Base-by-base conservation (phyloP, 139 green algal species). In the Pseudopediastrum boryanum region DNA sequence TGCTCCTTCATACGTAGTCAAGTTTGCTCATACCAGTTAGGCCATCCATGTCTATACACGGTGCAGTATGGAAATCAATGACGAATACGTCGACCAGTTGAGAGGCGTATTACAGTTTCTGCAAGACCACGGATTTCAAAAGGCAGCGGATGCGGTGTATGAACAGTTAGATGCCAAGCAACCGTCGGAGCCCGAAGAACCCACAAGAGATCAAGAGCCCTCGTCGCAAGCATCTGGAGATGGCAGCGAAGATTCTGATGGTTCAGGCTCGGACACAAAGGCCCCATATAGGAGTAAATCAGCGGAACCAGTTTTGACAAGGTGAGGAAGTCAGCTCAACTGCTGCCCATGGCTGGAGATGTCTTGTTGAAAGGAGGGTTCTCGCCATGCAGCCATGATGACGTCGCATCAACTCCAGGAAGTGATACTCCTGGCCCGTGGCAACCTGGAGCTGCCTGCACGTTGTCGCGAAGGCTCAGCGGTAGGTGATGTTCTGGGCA, bases 61-160 rank as follows among this genome's bases (percentile, higher is more conserved):
- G n/a, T n/a, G n/a, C n/a, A n/a, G n/a, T n/a, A n/a, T n/a, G n/a
- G n/a, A n/a, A n/a, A 56, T 56, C 13, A 16, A 56, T 16, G 46
- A 56, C 13, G 56, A 23, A 35, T 78, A 62, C 33, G 41, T 81
- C 4, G 52, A 52, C 2, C 46, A 74, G 50, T 23, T 91, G 25
- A 80, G 71, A 36, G 77, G 65, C 51, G 81, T 91, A 9, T 36
- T 89, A 6, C 66, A 83, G 4, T 92, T 92, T 39, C 71, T 93
- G 27, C 85, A 88, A 23, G 67, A 73, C 2, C 71, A 92, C 56
- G 89, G 89, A 9, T 89, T 93, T 36, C 85, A 86, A 21, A 85
- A 86, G 10, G 83, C 87, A 39, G 10, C 71, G 84, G 38, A 88
- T 78, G 46, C 76, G 71, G 12, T 76, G 10, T 59, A 79, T 36